Evolutionary conservation across 2,329 filamentous ascomycete species (phyloP).

Genomic region (Venturia oleaginea): DNA sequence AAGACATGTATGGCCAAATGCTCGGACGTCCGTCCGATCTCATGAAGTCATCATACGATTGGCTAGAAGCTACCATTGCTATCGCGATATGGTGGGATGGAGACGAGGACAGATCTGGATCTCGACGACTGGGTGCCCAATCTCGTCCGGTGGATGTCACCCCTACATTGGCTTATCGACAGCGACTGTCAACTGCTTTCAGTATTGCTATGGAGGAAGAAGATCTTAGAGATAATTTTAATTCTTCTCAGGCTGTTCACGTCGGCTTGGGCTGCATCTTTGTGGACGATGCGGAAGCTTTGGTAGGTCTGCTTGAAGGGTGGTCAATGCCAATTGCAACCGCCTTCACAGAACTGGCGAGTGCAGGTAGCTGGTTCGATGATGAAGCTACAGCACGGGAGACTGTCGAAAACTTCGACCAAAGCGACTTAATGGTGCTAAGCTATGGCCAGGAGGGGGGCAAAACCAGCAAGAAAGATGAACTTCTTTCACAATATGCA

Average conservation of each 20-base stretch:
- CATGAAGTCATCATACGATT: conserved; percentile 70
- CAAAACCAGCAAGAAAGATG: conserved; percentile 63
- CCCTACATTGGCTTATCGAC: conserved; percentile 60
- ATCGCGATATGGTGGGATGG: conserved; percentile 92
- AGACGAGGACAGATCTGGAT: conserved; percentile 45
- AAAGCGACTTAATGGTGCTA: conserved; percentile 77
- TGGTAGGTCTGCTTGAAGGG: conserved; percentile 61
- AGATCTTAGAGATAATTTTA: conserved; percentile 58
- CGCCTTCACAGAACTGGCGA: conserved; percentile 73
- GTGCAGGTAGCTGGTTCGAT: conserved; percentile 72
- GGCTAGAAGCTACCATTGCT: conserved; percentile 80
- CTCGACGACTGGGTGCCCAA: conserved; percentile 29
- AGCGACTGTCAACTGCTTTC: conserved; percentile 63
- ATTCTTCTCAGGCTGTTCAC: conserved; percentile 66
- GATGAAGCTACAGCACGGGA: conserved; percentile 27
- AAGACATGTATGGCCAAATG: conserved; percentile 70
- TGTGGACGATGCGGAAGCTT: conserved; percentile 70
- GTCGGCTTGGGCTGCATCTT: conserved; percentile 74
- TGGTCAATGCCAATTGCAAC: conserved; percentile 77
- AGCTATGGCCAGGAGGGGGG: conserved; percentile 55
- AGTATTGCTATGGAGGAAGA: conserved; percentile 51
- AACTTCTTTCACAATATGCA: conserved; percentile 69
- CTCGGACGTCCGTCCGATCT: conserved; percentile 70
- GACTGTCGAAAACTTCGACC: conserved; percentile 60
- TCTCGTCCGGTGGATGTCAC: conserved; percentile 41